These are phyloP conservation scores for Stereocaulon alpinum DNA, from an alignment of 495 filamentous ascomycete species.

Conservation along the genomic window DNA sequence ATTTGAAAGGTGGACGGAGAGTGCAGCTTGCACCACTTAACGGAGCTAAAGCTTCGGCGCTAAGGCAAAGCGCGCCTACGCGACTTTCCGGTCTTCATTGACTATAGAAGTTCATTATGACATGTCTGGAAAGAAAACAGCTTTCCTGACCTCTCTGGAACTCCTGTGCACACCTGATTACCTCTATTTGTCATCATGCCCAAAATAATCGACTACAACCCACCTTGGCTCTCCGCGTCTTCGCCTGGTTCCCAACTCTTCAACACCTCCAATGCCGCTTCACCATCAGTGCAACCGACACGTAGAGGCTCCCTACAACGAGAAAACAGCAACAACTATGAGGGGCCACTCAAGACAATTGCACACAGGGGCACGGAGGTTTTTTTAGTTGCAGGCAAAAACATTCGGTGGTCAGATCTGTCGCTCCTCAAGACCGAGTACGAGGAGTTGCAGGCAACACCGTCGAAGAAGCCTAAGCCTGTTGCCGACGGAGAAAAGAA, in stretches of 20 bases:
- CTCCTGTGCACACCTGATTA: neutral
- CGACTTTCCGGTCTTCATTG: neutral
- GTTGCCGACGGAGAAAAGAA: neutral
- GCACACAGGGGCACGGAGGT: constrained; percentile 68
- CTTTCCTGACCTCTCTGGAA: neutral
- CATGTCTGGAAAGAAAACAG: too few species aligned
- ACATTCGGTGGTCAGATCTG: constrained; percentile 80
- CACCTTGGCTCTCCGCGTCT: constrained; percentile 68
- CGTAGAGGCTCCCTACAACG: constrained; percentile 10
- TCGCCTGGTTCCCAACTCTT: constrained; percentile 67
- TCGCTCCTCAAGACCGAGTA: constrained; percentile 62
- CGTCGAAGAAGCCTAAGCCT: constrained; percentile 15
- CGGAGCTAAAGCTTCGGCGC: constrained; percentile 6
- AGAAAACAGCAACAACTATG: constrained; percentile 30
- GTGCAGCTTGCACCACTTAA: too few species aligned
- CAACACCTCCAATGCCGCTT: constrained; percentile 27
- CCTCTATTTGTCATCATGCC: constrained; percentile 47
- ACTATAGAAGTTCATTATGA: neutral
- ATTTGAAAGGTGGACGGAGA: neutral
- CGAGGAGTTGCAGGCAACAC: constrained; percentile 37
- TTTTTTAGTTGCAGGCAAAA: constrained; percentile 72
- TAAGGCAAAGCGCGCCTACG: constrained; percentile 10
- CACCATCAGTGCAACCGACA: constrained; percentile 18
- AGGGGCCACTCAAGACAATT: constrained; percentile 55
- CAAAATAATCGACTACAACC: constrained; percentile 68